Conservation (phyloP, 73 alveolate genomes). For the Uronychia setigera region DNA sequence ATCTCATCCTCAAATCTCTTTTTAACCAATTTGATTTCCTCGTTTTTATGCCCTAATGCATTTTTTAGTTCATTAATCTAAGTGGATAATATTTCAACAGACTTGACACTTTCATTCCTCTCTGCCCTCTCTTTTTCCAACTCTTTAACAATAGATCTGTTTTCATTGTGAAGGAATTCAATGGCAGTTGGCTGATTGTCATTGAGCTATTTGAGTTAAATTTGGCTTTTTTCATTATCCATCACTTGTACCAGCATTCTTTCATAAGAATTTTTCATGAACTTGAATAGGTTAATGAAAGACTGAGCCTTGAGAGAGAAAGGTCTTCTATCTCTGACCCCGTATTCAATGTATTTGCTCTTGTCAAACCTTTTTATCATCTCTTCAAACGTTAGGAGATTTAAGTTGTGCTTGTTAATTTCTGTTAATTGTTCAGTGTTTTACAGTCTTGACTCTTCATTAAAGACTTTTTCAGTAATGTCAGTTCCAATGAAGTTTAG, state of each 20-base stretch:
- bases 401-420: no score
- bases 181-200: neutral
- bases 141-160: neutral
- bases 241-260: neutral
- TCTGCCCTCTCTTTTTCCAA: neutral
- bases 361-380: neutral
- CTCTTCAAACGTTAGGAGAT: neutral
- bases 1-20: neutral
- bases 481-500: neutral
- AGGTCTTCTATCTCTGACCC: neutral
- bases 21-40: neutral
- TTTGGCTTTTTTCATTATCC: neutral
- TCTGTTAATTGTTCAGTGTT: neutral
- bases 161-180: neutral
- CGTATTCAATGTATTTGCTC: neutral
- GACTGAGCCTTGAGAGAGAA: neutral
- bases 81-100: neutral
- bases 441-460: neutral
- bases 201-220: no score
- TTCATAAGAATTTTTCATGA: neutral
- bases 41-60: neutral
- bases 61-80: neutral
- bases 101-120: neutral
- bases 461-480: neutral
- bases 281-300: neutral